Base-by-base conservation (phyloP, 164 flowering plant genomes). In the Stephania cephalantha region DNA sequence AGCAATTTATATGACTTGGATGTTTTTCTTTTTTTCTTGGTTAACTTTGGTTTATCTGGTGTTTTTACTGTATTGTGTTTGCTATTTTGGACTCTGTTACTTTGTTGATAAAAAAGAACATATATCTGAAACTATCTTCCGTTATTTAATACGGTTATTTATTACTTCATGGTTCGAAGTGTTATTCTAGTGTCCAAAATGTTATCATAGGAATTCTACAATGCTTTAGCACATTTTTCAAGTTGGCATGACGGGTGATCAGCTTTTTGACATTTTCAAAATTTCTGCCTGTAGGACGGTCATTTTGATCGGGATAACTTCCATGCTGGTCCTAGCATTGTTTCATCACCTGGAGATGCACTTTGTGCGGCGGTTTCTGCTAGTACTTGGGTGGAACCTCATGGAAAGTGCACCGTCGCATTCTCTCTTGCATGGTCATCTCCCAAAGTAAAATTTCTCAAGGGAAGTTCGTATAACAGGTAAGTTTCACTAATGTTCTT, bases 281-380 rank as follows among this genome's bases (percentile, higher is more conserved):
- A 17, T 30, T 58, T 71, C 10, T 77, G 42, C 71, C 53, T 53
- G 8, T 73, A 93, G 98, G 91, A 91, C 80, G 97, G 98, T 17
- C 85, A 88, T 50, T 93, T 93, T 87, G 97, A 91, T 74, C 85
- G 85, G 74, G 90, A 80, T 66, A 89, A 89, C 79, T 88, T 88
- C 78, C 76, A 76, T 74, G 79, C 80, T 76, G 91, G 95, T 46
- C 85, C 86, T 69, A 87, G 88, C 87, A 84, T 88, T 84, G 89
- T 97, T 75, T 91, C 97, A 61, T 85, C 88, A 48, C 85, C 86
- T 74, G 98, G 98, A 73, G 98, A 93, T 22, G 79, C 95, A 63
- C 85, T 78, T 58, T 93, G 98, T 82, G 97, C 97, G 70, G 98
- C 97, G 45, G 95, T 93, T 79, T 87, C 98, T 71, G 98, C 98